phyloP scores from a whole-genome alignment of 306 rosid genomes.

The Mimosa pudica region DNA sequence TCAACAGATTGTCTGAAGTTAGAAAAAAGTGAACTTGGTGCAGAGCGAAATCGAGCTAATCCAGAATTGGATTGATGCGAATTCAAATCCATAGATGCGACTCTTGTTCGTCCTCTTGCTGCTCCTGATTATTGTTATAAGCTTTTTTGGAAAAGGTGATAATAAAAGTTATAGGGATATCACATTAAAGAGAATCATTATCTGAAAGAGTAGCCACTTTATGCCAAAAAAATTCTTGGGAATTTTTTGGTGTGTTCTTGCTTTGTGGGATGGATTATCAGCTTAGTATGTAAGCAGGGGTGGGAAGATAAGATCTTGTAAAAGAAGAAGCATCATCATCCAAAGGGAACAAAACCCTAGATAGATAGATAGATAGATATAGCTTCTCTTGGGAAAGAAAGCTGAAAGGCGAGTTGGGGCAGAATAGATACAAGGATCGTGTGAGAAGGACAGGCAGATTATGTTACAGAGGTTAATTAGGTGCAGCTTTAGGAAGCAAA shows the following conservation, averaged over 20 bases:
- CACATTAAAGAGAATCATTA: constrained; percentile 39
- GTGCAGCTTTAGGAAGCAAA: constrained; percentile 29
- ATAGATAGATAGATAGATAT: constrained; percentile 19
- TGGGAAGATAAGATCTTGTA: constrained; percentile 77
- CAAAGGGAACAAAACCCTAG: constrained; percentile 26
- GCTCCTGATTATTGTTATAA: not conserved
- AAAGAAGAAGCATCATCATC: constrained; percentile 54
- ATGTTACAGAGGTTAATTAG: not conserved
- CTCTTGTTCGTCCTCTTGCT: constrained; percentile 11
- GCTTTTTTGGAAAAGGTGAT: constrained; percentile 26
- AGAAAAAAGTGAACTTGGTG: constrained; percentile 61
- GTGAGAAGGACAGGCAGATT: constrained; percentile 31
- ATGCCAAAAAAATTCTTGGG: constrained; percentile 43
- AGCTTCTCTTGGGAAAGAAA: constrained; percentile 30
- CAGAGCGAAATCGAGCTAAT: constrained; percentile 83
- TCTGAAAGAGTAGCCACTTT: constrained; percentile 38
- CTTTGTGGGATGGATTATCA: constrained; percentile 37
- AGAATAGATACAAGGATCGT: constrained; percentile 31
- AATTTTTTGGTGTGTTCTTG: constrained; percentile 31
- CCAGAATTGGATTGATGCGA: constrained; percentile 55
- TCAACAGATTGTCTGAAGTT: constrained; percentile 40
- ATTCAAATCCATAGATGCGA: constrained; percentile 62
- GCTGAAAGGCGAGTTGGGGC: constrained; percentile 31
- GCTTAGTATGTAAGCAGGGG: constrained; percentile 73
- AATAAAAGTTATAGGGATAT: constrained; percentile 34